Evolutionary conservation across 345 rosid genomes (phyloP).

Genomic region (Pelargonium nanum): DNA sequence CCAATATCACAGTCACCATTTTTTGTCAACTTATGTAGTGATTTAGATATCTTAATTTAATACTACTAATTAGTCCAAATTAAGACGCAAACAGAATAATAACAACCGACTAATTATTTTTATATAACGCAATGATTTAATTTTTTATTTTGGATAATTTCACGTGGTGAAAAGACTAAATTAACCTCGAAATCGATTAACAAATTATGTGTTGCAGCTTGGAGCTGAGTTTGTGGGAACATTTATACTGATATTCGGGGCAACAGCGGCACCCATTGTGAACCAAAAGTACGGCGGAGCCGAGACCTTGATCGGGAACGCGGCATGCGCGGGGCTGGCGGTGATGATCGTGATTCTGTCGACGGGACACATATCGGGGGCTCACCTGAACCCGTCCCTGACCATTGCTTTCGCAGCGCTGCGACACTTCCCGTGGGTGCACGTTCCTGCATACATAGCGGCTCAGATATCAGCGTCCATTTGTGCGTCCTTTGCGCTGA

Average conservation of each 20-base stretch:
- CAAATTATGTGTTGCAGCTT: neutral
- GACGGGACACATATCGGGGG: neutral
- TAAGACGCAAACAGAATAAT: too few relatives aligned
- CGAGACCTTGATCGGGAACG: neutral
- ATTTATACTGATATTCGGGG: neutral
- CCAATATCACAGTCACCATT: too few relatives aligned
- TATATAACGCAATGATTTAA: too few relatives aligned
- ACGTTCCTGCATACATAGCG: neutral
- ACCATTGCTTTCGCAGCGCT: neutral
- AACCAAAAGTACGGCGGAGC: neutral
- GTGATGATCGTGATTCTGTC: neutral
- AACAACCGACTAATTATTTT: too few relatives aligned
- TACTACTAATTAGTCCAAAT: too few relatives aligned
- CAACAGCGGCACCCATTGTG: neutral
- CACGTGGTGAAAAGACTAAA: too few relatives aligned
- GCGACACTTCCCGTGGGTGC: neutral
- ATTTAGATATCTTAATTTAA: too few relatives aligned
- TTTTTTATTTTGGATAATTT: too few relatives aligned
- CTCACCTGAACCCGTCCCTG: constrained; percentile 2
- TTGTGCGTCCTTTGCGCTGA: neutral
- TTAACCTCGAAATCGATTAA: too few relatives aligned
- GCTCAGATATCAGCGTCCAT: constrained; percentile 18
- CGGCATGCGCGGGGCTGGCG: neutral
- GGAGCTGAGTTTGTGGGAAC: constrained; percentile 2
- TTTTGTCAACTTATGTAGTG: too few relatives aligned